phyloP scores from a whole-genome alignment of 2,329 filamentous ascomycete genomes.

The Penicillium sclerotigenum region DNA sequence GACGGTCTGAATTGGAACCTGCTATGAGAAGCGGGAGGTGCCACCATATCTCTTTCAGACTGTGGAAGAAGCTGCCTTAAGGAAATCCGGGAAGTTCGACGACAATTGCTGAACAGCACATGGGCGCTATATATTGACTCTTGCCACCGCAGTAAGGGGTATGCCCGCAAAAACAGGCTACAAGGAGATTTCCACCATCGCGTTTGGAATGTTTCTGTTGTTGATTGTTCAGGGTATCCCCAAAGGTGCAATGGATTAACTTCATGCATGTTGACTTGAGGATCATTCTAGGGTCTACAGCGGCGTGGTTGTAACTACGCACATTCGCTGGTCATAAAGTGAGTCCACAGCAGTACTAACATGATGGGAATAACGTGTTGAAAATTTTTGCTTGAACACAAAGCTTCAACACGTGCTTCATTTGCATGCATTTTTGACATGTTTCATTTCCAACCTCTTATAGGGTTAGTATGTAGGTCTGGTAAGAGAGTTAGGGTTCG shows the following conservation, averaged over 20 bases:
- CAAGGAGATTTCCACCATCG: neutral
- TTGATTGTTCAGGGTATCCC: neutral
- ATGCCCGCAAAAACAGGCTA: neutral
- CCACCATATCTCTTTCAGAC: neutral
- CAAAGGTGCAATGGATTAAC: neutral
- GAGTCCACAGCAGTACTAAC: neutral
- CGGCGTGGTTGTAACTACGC: neutral
- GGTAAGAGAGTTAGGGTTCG: slow-evolving; percentile 3
- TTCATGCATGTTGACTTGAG: neutral
- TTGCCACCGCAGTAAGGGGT: slow-evolving; percentile 10
- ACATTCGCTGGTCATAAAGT: neutral
- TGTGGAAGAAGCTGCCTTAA: neutral
- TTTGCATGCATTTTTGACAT: neutral
- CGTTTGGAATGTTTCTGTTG: neutral
- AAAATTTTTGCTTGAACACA: too few relatives aligned
- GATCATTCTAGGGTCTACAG: neutral
- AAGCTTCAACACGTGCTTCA: neutral
- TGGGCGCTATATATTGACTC: neutral
- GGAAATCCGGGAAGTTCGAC: neutral
- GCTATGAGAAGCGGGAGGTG: too few relatives aligned
- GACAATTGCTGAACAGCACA: neutral
- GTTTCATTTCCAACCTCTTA: neutral
- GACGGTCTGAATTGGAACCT: too few relatives aligned
- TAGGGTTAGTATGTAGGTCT: neutral
- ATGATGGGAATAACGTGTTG: neutral